Percentiles rank a stretch among this genome's conserved stretches.
These are phyloP conservation scores for Ustilago vetiveriae DNA, from an alignment of 1,284 basidiomycete genomes.

Conservation along the genomic window DNA sequence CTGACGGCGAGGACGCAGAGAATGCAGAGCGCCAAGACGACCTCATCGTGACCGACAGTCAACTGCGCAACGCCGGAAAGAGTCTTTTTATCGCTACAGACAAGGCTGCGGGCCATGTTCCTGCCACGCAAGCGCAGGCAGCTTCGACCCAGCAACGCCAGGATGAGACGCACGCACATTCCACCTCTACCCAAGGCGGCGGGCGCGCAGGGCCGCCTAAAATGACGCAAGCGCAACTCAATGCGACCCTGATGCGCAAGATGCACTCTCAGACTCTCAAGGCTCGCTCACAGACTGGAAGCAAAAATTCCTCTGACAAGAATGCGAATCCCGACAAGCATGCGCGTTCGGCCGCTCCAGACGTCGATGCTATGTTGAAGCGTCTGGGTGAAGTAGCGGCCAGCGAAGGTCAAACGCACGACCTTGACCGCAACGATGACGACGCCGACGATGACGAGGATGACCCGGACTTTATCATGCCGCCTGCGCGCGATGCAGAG, in stretches of 20 bases:
- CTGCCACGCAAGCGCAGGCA: constrained; percentile 17
- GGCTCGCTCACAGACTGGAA: constrained; percentile 19
- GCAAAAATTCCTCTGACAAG: constrained; percentile 6
- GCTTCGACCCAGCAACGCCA: constrained; percentile 13
- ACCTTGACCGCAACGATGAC: neutral
- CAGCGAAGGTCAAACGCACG: neutral
- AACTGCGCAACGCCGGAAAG: constrained; percentile 43
- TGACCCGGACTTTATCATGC: constrained; percentile 41
- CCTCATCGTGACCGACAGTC: constrained; percentile 33
- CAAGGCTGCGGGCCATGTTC: constrained; percentile 32
- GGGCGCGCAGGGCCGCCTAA: constrained; percentile 30
- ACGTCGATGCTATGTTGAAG: constrained; percentile 36
- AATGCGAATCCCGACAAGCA: constrained; percentile 3
- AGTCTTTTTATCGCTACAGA: constrained; percentile 47
- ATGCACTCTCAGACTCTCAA: constrained; percentile 48
- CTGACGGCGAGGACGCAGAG: neutral
- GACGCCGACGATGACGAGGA: constrained; percentile 36
- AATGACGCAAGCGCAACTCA: constrained; percentile 52
- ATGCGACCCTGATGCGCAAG: constrained; percentile 51
- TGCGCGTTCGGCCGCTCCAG: constrained; percentile 18
- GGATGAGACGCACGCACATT: neutral
- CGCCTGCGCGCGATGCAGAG: constrained; percentile 29
- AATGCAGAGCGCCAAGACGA: constrained; percentile 25
- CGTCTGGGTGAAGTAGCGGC: constrained; percentile 8
- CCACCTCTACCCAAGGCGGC: constrained; percentile 1